A percentile compares a stretch with the other conserved stretches of the same genome.
Evolutionary conservation across 2,329 filamentous ascomycete species (phyloP).

Genomic region (Parastagonospora avenae): DNA sequence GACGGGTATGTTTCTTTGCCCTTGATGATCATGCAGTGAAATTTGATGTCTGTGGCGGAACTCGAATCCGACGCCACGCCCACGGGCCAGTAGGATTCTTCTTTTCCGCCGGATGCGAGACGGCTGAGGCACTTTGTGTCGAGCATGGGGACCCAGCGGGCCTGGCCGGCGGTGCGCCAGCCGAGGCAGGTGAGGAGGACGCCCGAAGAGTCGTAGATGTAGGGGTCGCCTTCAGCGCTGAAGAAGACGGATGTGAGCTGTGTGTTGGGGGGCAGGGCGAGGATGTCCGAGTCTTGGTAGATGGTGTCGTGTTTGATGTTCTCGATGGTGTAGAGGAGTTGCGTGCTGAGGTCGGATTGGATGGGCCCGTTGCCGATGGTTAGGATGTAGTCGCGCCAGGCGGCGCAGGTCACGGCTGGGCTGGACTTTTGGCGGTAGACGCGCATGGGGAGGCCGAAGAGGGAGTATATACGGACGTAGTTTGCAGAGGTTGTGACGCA

Average conservation of each 20-base stretch:
- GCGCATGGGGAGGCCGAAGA: slow-evolving; percentile 87
- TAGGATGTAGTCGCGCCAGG: slow-evolving; percentile 95
- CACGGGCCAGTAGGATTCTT: slow-evolving; percentile 92
- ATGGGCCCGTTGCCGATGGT: slow-evolving; percentile 93
- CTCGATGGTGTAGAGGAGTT: slow-evolving; percentile 87
- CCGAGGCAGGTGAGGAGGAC: slow-evolving; percentile 86
- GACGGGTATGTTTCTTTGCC: slow-evolving; percentile 84
- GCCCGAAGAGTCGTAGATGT: slow-evolving; percentile 92
- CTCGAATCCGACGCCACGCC: slow-evolving; percentile 76
- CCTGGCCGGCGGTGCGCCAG: slow-evolving; percentile 85
- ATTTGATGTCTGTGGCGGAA: slow-evolving; percentile 77
- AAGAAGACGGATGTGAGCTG: slow-evolving; percentile 86
- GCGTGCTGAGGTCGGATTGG: slow-evolving; percentile 75
- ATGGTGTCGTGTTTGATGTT: slow-evolving; percentile 92
- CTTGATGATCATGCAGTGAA: slow-evolving; percentile 99
- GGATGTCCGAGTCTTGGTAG: slow-evolving; percentile 91
- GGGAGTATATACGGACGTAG: slow-evolving; percentile 90
- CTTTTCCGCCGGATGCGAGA: slow-evolving; percentile 80
- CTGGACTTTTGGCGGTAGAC: slow-evolving; percentile 91
- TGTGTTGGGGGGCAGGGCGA: slow-evolving; percentile 77
- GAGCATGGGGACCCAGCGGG: slow-evolving; percentile 88
- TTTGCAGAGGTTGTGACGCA: slow-evolving; percentile 85
- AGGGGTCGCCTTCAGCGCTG: slow-evolving; percentile 90
- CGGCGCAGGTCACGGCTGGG: slow-evolving; percentile 89
- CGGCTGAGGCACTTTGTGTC: slow-evolving; percentile 86